Conservation (phyloP, 192 early-diverging fungal genomes). For the Entomortierella beljakovae region DNA sequence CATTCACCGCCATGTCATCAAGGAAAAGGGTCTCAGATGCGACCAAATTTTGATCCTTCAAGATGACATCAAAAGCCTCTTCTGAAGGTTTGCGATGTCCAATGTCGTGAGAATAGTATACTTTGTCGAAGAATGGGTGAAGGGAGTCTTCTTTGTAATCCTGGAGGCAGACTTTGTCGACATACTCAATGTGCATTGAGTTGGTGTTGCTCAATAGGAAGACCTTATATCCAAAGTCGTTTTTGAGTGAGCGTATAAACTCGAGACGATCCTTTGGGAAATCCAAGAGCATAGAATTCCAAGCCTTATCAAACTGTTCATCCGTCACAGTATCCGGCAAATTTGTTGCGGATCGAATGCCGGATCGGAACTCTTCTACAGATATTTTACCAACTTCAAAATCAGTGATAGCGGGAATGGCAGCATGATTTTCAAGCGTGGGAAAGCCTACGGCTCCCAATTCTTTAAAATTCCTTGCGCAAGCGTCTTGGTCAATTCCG, state of each 20-base stretch:
- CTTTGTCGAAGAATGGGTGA: conserved; percentile 44
- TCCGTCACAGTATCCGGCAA: conserved; percentile 41
- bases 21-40: conserved; percentile 38
- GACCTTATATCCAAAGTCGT: conserved; percentile 43
- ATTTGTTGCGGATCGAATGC: conserved; percentile 24
- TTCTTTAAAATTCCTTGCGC: conserved; percentile 22
- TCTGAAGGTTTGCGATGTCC: conserved; percentile 36
- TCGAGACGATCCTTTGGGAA: conserved; percentile 47
- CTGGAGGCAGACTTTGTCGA: conserved; percentile 33
- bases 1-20: conserved; percentile 51
- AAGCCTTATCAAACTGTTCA: conserved; percentile 31
- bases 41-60: conserved; percentile 27
- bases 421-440: conserved; percentile 12
- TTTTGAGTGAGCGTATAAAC: conserved; percentile 33
- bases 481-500: conserved; percentile 34
- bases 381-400: conserved; percentile 47
- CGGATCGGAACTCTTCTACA: conserved; percentile 18
- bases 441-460: conserved; percentile 40
- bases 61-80: conserved; percentile 41
- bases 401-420: conserved; percentile 15
- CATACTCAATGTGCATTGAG: conserved; percentile 43
- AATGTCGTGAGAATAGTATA: conserved; percentile 49
- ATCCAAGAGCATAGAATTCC: conserved; percentile 51
- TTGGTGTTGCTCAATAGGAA: conserved; percentile 50
- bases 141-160: conserved; percentile 23